Base-by-base conservation (phyloP, 768 basidiomycete species). In the Cystofilobasidium ferigula region DNA sequence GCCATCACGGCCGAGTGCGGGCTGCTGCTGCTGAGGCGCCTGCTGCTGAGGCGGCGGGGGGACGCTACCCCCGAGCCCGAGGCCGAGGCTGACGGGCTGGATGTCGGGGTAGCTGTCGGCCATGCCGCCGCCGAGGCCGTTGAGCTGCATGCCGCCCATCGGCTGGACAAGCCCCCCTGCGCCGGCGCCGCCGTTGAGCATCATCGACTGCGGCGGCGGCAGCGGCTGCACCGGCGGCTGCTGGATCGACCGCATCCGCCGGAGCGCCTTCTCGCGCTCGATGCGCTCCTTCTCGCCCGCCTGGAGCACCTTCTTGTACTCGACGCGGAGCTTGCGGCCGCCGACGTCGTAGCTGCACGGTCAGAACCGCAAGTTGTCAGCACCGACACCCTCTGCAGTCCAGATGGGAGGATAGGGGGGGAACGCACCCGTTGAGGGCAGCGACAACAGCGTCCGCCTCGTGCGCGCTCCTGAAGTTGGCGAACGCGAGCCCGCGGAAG, bases 291-390 rank as follows among this genome's bases (percentile, higher is more conserved):
- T 99, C 78, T 99, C 95, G 57, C 94, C 93, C 4, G 93, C 92
- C 76, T 97, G 93, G n/a, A 99, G 79, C 10, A 97, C 94, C 78
- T 97, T 97, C 81, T 99, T 99, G 81, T 98, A 98, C 78, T 99
- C 95, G 63, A 97, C 94, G 48, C 95, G 87, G 59, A 99, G 81
- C 77, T 97, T 98, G 72, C 95, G 88, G 28, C 95, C 95, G 45
- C 72, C 72, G 20, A 77, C 73, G 67, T 77, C 76, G 68, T 77
- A 77, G 1, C 71, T 68, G 54, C 18, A 14, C 32, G 13, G 43
- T 10, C 1, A 24, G 1, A 60, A 38, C 3, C 8, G 8, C 3
- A 40, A 32, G 8, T 61, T 57, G 28, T 30, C 24, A n/a, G 62
- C 30, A 32, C 9, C 3, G 26, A 20, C 7, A 32, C 2, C 22